Evolutionary conservation across 2,329 filamentous ascomycete species (phyloP), one percentile per base, ranked within the genome.

Genomic region (Apiospora hydei): DNA sequence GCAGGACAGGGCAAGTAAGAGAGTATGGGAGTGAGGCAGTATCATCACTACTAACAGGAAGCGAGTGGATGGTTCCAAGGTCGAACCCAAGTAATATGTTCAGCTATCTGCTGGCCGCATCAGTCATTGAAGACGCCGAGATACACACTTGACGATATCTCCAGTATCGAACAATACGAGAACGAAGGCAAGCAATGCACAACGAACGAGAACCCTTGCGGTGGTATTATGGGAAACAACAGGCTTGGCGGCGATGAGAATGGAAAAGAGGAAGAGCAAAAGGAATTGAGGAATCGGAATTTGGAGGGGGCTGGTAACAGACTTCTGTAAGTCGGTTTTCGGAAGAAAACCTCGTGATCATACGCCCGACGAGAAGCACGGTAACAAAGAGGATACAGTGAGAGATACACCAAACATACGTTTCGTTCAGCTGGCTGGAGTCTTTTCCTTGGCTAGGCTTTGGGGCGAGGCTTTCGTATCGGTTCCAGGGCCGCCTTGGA

Each of bases 21-120:
- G 34, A 64, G 46, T 49, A 16, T 21, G 18, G 16, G 44, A 7
- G 44, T 47, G 18, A 38, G 21, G 21, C 34, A 38, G 14, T 24
- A 61, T 24, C 44, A 57, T 26, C 51, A 11, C 34, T 38, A 69
- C 68, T 69, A 24, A 69, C 68, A 69, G 21, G 11, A 47, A 69
- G 68, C 68, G 68, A 69, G 68, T 69, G 68, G 46, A 57, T 16
- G 68, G 68, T 69, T 30, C 47, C 6, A 38, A 38, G 18, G 66
- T 26, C 41, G 43, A 47, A 43, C 66, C 34, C n/a, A 11, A 16
- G n/a, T 7, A 34, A n/a, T 67, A 47, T 44, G 43, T 24, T 68
- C 41, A 21, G 30, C 57, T 64, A 64, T 38, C 10, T 41, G n/a
- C 3, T 47, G 30, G 43, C 24, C 18, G 16, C 30, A 18, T 18